Conservation (phyloP, 352 stramenopile species). For the Phytophthora kernoviae region DNA sequence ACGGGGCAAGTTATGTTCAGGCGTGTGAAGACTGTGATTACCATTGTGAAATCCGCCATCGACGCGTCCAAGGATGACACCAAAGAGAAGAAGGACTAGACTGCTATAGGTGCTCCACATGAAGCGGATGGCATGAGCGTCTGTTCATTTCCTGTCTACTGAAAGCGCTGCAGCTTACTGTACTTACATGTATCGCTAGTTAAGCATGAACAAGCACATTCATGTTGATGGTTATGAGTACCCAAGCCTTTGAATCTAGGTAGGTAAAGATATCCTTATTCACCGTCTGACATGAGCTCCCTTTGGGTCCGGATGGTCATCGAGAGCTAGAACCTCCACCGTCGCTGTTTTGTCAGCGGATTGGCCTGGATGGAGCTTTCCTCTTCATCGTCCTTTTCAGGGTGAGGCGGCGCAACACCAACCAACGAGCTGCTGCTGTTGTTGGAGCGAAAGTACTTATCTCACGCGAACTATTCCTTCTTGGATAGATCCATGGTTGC, state of each 20-base stretch:
- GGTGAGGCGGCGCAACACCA: constrained; percentile 54
- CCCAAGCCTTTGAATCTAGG: not conserved
- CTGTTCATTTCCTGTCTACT: no score
- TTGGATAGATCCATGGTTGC: constrained; percentile 83
- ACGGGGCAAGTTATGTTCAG: constrained; percentile 89
- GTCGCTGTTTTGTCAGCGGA: constrained; percentile 35
- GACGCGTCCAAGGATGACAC: constrained; percentile 15
- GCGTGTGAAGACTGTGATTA: constrained; percentile 76
- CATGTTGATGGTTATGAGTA: not conserved
- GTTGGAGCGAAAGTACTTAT: constrained; percentile 79
- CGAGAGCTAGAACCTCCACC: constrained; percentile 18
- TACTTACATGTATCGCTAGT: no score
- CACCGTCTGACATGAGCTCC: constrained; percentile 77
- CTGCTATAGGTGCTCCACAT: constrained; percentile 10
- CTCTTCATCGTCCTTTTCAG: constrained; percentile 30
- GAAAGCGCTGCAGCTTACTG: no score
- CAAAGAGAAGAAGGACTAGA: constrained; percentile 75
- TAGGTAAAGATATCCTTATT: constrained; percentile 38
- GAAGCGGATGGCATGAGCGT: not conserved
- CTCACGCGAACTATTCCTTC: constrained; percentile 80
- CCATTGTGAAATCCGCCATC: constrained; percentile 70
- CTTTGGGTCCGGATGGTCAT: constrained; percentile 60
- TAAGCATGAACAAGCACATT: no score
- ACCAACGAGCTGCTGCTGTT: constrained; percentile 60
- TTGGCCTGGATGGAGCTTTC: constrained; percentile 11